Evolutionary conservation across 805 yeast species (phyloP), one percentile per base, ranked within the genome.

Genomic region (Ogataea paradorogensis): DNA sequence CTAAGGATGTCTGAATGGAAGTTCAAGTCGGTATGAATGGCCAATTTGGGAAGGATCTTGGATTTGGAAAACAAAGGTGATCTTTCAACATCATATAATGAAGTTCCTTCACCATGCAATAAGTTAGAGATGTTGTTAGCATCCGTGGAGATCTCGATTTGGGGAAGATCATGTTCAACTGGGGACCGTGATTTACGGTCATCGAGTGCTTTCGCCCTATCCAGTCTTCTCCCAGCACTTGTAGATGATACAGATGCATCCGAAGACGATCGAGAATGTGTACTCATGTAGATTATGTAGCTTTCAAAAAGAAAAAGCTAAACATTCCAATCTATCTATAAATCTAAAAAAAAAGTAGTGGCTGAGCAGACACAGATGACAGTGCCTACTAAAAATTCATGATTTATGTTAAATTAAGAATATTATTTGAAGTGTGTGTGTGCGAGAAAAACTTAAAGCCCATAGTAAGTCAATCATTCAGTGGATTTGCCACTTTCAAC

Each of bases 11-110:
- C 38, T 11, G 25, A 15, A 11, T 29, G 27, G 9, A 33, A n/a
- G 8, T 4, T 14, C 9, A 33, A 20, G 9, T 27, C 30, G 13
- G 42, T 25, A 16, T 39, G 38, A 18, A 39, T 21, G 11, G 28
- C 25, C 15, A 39, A 32, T 21, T 39, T 39, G 30, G 42, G 42
- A 13, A 39, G 30, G 14, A 39, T 38, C 24, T 26, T 26, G 7
- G 42, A 32, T 21, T 15, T 21, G 13, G 42, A 15, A n/a, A 27
- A 16, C 24, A 36, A 26, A 10, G 15, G 15, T 13, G 27, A 20
- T 8, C 27, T 27, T 5, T 38, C 42, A 15, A 38, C 30, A 22
- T 31, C 29, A 32, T 38, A 38, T n/a, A 38, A n/a, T 9, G 42
- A 38, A 9, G 42, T 8, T n/a, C 32, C 11, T 23, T 25, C 36